phyloP scores from a whole-genome alignment of 805 yeast species.

The Henningerozyma blattae region DNA sequence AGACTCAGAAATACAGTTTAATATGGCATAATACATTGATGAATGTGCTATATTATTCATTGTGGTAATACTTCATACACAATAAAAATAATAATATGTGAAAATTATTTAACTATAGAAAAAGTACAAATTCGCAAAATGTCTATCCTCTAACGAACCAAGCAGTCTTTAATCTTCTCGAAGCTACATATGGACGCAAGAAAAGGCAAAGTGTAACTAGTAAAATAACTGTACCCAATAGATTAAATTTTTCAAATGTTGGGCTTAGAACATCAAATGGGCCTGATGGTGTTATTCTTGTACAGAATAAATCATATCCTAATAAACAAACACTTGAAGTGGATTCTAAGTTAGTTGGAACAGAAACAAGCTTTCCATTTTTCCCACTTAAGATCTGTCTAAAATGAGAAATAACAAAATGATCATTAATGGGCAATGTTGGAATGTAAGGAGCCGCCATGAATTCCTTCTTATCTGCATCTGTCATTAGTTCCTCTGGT shows the following conservation, averaged over 20 bases:
- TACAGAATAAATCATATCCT: slow-evolving; percentile 67
- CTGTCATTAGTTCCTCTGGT: slow-evolving; percentile 38
- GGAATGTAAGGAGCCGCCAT: slow-evolving; percentile 57
- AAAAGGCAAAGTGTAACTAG: slow-evolving; percentile 35
- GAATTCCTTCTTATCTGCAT: slow-evolving; percentile 45
- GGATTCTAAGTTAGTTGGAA: slow-evolving; percentile 66
- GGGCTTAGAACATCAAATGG: slow-evolving; percentile 67
- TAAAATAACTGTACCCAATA: slow-evolving; percentile 45
- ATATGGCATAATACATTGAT: neutral
- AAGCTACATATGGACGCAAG: slow-evolving; percentile 45
- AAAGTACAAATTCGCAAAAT: neutral
- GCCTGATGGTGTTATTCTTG: slow-evolving; percentile 66
- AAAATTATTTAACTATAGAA: no score
- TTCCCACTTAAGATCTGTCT: slow-evolving; percentile 29
- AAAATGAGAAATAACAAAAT: slow-evolving; percentile 38
- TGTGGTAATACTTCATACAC: neutral
- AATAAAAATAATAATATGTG: no score
- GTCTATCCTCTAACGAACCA: slow-evolving; percentile 33
- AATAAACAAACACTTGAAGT: slow-evolving; percentile 59
- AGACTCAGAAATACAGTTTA: no score
- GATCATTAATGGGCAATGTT: slow-evolving; percentile 37
- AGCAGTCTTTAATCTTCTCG: slow-evolving; percentile 37
- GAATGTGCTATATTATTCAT: neutral
- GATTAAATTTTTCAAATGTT: slow-evolving; percentile 54
- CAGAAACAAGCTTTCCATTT: slow-evolving; percentile 28